A percentile compares a stretch with the other conserved stretches of the same genome.
phyloP scores from a whole-genome alignment of 495 filamentous ascomycete genomes.

The Daldinia caldariorum region DNA sequence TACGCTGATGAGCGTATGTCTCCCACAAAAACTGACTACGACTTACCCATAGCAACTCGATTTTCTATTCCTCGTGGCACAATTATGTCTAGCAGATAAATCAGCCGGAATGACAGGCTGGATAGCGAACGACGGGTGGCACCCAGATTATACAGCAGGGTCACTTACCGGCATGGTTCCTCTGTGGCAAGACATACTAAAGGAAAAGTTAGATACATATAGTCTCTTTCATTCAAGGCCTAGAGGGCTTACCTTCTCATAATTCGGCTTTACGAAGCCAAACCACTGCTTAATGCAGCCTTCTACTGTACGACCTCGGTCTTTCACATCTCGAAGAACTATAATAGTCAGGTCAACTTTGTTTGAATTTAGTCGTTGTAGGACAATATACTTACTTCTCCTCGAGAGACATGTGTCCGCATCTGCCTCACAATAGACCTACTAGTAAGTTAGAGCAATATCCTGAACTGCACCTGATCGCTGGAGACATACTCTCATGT shows the following conservation, averaged over 20 bases:
- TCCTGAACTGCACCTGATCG: background rate
- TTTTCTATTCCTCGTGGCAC: constrained; percentile 95
- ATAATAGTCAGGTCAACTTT: background rate
- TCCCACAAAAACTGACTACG: background rate
- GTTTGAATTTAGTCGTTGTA: background rate
- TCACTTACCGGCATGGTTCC: constrained; percentile 71
- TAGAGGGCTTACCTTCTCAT: constrained; percentile 63
- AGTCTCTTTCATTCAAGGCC: background rate
- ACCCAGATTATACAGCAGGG: constrained; percentile 41
- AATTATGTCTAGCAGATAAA: constrained; percentile 75
- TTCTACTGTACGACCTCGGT: constrained; percentile 86
- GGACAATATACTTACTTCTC: constrained; percentile 69
- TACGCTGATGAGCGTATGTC: constrained; percentile 48
- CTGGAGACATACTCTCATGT: constrained; percentile 75
- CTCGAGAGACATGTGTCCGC: constrained; percentile 92
- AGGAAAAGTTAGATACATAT: constrained; percentile 8
- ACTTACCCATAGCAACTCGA: constrained; percentile 84
- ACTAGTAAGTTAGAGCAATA: constrained; percentile 23
- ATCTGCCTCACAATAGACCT: constrained; percentile 97
- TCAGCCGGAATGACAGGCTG: constrained; percentile 6
- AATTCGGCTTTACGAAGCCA: constrained; percentile 93
- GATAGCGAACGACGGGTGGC: background rate
- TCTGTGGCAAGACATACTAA: constrained; percentile 87
- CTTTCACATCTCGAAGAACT: constrained; percentile 88
- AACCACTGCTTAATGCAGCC: constrained; percentile 99